phyloP scores from a whole-genome alignment of 495 filamentous ascomycete genomes.

The Geopyxis carbonaria region DNA sequence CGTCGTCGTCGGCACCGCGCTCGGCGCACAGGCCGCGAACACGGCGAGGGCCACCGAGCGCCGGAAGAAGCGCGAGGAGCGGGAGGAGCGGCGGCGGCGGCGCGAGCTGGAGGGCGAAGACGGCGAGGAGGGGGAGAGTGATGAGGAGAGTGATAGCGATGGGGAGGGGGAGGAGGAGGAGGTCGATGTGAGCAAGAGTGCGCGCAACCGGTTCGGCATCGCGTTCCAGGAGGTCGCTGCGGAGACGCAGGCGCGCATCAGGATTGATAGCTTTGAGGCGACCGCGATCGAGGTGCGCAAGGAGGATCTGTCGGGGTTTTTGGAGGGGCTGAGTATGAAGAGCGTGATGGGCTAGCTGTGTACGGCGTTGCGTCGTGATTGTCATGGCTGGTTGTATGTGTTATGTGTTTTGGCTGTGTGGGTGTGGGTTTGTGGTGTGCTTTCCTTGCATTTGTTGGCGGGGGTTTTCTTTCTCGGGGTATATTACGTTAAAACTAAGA shows the following conservation, averaged over 20 bases:
- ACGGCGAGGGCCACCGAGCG: constrained; percentile 45
- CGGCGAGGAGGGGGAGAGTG: constrained; percentile 41
- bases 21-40: constrained; percentile 43
- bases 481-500: no score
- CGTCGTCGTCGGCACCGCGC: constrained; percentile 73
- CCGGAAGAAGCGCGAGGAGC: constrained; percentile 43
- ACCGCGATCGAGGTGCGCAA: constrained; percentile 93
- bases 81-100: constrained; percentile 37
- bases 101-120: constrained; percentile 29
- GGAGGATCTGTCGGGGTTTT: constrained; percentile 79
- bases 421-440: no score
- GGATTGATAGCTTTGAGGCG: constrained; percentile 93
- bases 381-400: no score
- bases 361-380: no score
- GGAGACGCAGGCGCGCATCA: constrained; percentile 74
- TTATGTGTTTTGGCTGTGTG: no score
- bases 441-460: no score
- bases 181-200: constrained; percentile 44
- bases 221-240: constrained; percentile 91
- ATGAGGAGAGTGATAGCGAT: constrained; percentile 43
- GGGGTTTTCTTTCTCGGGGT: no score
- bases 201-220: constrained; percentile 75
- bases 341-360: no score
- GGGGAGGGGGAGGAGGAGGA: constrained; percentile 46
- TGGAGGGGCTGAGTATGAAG: constrained; percentile 83